These are phyloP conservation scores for Vitis rupestris DNA, from an alignment of 164 flowering plant species.

Conservation along the genomic window DNA sequence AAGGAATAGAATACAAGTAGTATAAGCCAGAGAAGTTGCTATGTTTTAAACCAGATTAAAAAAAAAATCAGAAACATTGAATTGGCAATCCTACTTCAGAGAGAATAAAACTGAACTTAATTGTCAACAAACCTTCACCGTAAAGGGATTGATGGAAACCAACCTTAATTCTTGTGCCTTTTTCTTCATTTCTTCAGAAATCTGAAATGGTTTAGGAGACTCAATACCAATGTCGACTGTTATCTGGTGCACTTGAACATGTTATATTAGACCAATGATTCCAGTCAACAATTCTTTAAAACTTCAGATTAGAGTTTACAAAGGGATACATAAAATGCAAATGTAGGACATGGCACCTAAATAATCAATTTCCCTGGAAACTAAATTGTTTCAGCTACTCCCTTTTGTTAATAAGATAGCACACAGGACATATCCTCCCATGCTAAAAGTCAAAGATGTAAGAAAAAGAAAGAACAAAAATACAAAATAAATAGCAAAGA, in stretches of 20 bases:
- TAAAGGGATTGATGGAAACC: neutral
- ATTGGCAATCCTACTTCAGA: neutral
- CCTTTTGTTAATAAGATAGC: no score
- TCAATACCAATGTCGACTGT: constrained; percentile 36
- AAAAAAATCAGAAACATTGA: neutral
- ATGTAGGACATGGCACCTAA: no score
- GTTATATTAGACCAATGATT: constrained; percentile 5
- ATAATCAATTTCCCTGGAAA: no score
- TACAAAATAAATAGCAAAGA: no score
- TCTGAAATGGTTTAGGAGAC: constrained; percentile 21
- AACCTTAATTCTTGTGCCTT: constrained; percentile 47
- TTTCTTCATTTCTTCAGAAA: constrained; percentile 30
- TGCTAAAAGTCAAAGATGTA: no score
- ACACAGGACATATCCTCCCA: no score
- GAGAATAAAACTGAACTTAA: neutral
- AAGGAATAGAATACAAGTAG: neutral
- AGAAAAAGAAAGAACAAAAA: no score
- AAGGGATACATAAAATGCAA: no score
- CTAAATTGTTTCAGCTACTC: no score
- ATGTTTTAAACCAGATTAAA: neutral
- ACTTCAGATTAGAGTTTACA: neutral
- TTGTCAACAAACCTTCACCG: neutral
- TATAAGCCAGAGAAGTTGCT: neutral
- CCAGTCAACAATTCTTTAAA: neutral
- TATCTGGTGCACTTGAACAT: constrained; percentile 27